Evolutionary conservation across 306 rosid species (phyloP).

Genomic region (Carpinus viminea): DNA sequence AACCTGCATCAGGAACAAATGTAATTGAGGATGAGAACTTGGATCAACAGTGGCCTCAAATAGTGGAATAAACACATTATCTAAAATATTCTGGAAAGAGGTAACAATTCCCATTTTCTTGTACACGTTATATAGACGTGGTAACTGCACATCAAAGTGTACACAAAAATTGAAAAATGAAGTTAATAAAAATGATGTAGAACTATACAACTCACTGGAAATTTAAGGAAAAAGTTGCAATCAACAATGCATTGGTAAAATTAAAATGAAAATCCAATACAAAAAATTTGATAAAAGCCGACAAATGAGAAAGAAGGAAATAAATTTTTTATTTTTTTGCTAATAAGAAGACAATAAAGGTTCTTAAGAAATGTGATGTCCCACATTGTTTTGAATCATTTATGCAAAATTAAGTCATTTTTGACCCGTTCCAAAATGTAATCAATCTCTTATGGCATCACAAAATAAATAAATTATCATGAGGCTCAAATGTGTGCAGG

Average conservation of each 20-base stretch:
- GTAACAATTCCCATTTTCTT: slow-evolving; percentile 77
- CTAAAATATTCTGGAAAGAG: slow-evolving; percentile 80
- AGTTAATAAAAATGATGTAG: background rate
- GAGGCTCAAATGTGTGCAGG: background rate
- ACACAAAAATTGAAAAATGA: slow-evolving; percentile 16
- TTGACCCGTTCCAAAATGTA: background rate
- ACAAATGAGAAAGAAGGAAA: background rate
- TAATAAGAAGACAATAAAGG: background rate
- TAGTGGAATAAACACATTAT: slow-evolving; percentile 76
- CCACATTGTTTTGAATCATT: background rate
- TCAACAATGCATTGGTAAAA: background rate
- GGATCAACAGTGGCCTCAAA: slow-evolving; percentile 84
- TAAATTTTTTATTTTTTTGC: too few species aligned
- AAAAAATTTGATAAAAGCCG: background rate
- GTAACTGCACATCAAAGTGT: slow-evolving; percentile 53
- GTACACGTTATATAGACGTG: slow-evolving; percentile 76
- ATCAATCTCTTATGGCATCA: background rate
- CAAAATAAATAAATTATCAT: background rate
- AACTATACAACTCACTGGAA: background rate
- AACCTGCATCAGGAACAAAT: slow-evolving; percentile 80
- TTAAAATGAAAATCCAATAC: background rate
- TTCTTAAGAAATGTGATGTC: background rate
- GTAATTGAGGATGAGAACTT: slow-evolving; percentile 84
- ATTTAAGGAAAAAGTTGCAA: slow-evolving; percentile 2
- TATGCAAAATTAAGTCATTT: background rate